Evolutionary conservation across 2,329 filamentous ascomycete species (phyloP), one percentile per base, ranked within the genome.

Genomic region (Plenodomus lindquistii): DNA sequence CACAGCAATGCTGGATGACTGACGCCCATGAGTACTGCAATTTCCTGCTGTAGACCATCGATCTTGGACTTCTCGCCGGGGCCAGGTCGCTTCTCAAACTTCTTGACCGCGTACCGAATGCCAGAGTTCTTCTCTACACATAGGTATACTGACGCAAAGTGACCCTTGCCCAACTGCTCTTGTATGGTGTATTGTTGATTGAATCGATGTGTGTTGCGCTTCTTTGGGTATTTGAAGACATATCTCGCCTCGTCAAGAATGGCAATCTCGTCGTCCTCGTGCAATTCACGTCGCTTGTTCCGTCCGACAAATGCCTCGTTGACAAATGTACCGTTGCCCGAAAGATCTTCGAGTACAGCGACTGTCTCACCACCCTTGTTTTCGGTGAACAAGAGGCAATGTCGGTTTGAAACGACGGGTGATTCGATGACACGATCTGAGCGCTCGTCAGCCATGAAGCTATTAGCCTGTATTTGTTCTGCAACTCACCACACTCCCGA

Each of bases 1-100:
- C 92, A 97, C 13, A 99, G 79, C 44, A 99, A 82, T 59, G 95
- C 94, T 3, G 91, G 89, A 71, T 99, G 94, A 68, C 89, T 96
- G 52, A 99, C 91, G n/a, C 91, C 85, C 91, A 96, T 97, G 52
- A 99, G 77, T 15, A 99, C 90, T 18, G 90, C 93, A 68, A 99
- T 96, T 71, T 99, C 95, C 71, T 97, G 92, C 69, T 97, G 91
- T 38, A 97, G 75, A 2, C 90, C 87, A 50, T 96, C 91, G 5
- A 87, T 85, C 72, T 92, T 93, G 16, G 89, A 88, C 55, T 84
- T 85, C 58, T 97, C 91, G 35, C 92, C 91, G 50, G 86, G 81
- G n/a, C 88, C 89, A 2, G 86, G 81, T 4, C 88, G 85, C 74
- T 91, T 94, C 62, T 91, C 91, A 67, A 99, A 97, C 50, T 94